Percentiles rank a stretch among this genome's conserved stretches.
phyloP scores from a whole-genome alignment of 345 rosid genomes.

The Brassica rapa region DNA sequence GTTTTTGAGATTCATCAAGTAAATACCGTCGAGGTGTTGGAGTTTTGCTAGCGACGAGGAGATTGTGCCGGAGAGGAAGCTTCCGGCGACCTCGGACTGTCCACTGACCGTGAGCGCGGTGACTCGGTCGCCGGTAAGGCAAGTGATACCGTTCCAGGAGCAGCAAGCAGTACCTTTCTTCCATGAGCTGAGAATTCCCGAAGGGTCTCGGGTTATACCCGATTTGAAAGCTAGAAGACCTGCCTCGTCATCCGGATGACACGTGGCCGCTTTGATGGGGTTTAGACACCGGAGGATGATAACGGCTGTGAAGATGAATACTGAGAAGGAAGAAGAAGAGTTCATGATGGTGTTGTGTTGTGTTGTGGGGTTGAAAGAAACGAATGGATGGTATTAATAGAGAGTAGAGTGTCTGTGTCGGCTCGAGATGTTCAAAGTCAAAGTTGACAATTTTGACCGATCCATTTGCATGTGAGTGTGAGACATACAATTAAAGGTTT shows the following conservation, averaged over 20 bases:
- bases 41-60: slow-evolving; percentile 56
- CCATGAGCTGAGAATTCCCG: slow-evolving; percentile 66
- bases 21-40: slow-evolving; percentile 38
- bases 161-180: slow-evolving; percentile 62
- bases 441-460: background rate
- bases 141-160: slow-evolving; percentile 52
- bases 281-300: slow-evolving; percentile 24
- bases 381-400: slow-evolving; percentile 1
- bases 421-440: background rate
- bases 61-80: slow-evolving; percentile 61
- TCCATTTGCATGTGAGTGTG: background rate
- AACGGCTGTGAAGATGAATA: slow-evolving; percentile 18
- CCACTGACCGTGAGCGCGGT: slow-evolving; percentile 40
- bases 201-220: slow-evolving; percentile 55
- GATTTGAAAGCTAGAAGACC: slow-evolving; percentile 77
- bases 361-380: background rate
- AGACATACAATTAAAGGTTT: background rate
- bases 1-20: slow-evolving; percentile 19
- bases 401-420: background rate
- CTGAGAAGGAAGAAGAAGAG: slow-evolving; percentile 2
- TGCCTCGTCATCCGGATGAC: slow-evolving; percentile 62
- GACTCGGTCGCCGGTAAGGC: slow-evolving; percentile 53
- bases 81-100: slow-evolving; percentile 13
- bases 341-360: slow-evolving; percentile 17
- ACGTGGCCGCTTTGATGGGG: slow-evolving; percentile 47